Conservation (phyloP, 352 stramenopile genomes). For the Globisporangium megalacanthum region DNA sequence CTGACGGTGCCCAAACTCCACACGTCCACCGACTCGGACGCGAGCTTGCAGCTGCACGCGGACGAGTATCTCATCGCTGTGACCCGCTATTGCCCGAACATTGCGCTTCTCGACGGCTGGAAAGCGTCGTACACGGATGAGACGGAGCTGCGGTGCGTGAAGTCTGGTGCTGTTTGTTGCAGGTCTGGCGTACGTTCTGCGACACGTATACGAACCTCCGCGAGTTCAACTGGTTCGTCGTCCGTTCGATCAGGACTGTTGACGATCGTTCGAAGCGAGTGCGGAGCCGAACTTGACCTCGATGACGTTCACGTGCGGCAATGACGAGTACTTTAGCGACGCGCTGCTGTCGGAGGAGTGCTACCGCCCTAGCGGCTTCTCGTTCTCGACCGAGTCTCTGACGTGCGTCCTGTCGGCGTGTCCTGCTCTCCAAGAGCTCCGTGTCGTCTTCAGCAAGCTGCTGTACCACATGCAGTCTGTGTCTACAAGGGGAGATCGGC, state of each 20-base stretch:
- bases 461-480: not conserved
- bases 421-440: slow-evolving; percentile 12
- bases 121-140: slow-evolving; percentile 11
- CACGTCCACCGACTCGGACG: slow-evolving; percentile 1
- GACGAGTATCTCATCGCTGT: slow-evolving; percentile 15
- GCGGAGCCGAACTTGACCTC: slow-evolving; percentile 2
- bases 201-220: slow-evolving; percentile 1
- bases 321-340: slow-evolving; percentile 7
- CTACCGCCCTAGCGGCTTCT: slow-evolving; percentile 1
- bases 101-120: slow-evolving; percentile 24
- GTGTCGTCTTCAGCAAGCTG: slow-evolving; percentile 7
- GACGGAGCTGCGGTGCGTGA: slow-evolving; percentile 15
- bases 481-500: slow-evolving; percentile 2
- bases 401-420: slow-evolving; percentile 3
- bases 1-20: slow-evolving; percentile 21
- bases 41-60: not conserved
- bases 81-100: slow-evolving; percentile 11
- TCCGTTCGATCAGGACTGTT: slow-evolving; percentile 5
- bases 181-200: slow-evolving; percentile 3
- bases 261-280: not conserved
- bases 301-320: slow-evolving; percentile 8
- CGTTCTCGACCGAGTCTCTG: slow-evolving; percentile 1
- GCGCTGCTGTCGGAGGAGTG: slow-evolving; percentile 1
- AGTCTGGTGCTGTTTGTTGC: slow-evolving; percentile 9
- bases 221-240: slow-evolving; percentile 14